Evolutionary conservation across 2,329 filamentous ascomycete species (phyloP).

Genomic region (Aspergillus hiratsukae): DNA sequence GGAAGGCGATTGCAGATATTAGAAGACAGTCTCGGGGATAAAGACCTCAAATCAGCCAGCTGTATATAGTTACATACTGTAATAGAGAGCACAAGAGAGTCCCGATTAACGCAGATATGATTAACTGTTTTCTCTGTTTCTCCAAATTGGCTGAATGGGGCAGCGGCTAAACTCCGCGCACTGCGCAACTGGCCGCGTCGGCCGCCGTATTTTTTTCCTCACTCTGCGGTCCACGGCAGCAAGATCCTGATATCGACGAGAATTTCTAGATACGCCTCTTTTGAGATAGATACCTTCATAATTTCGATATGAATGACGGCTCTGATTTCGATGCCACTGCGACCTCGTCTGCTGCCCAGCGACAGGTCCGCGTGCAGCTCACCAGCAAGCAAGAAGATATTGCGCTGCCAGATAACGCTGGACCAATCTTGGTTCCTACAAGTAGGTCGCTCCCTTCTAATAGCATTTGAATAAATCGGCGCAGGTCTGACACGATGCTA

Average conservation of each 20-base stretch:
- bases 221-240: neutral
- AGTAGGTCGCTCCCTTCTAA: constrained; percentile 35
- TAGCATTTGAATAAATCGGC: neutral
- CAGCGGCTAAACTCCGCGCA: constrained; percentile 28
- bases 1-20: constrained; percentile 56
- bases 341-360: constrained; percentile 24
- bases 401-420: constrained; percentile 50
- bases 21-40: constrained; percentile 29
- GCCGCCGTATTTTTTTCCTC: constrained; percentile 38
- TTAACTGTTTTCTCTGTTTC: neutral
- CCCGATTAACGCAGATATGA: neutral
- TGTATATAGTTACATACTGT: constrained; percentile 1
- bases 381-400: constrained; percentile 51
- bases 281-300: neutral
- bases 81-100: neutral
- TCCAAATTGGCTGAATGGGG: neutral
- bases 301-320: constrained; percentile 24
- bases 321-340: constrained; percentile 14
- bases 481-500: constrained; percentile 7
- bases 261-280: neutral
- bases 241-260: neutral
- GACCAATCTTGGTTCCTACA: constrained; percentile 55
- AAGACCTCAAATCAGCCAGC: neutral
- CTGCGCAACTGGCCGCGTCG: constrained; percentile 39
- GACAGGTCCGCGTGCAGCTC: constrained; percentile 53